Evolutionary conservation across 2,329 filamentous ascomycete species (phyloP).

Genomic region (Pseudogymnoascus sp.): DNA sequence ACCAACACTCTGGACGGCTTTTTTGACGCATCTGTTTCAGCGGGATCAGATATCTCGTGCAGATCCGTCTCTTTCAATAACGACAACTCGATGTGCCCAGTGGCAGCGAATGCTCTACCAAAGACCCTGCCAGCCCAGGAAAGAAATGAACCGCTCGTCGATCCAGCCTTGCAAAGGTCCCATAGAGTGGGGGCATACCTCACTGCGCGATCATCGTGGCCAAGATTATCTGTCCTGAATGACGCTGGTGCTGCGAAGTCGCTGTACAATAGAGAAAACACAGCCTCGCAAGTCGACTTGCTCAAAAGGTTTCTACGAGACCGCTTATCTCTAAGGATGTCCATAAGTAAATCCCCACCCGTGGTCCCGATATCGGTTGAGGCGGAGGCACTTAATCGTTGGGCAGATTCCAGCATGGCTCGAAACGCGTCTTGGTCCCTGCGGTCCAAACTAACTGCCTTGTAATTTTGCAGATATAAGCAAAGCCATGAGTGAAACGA

Average conservation of each 20-base stretch:
- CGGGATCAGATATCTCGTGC: slow-evolving; percentile 17
- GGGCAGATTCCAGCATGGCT: slow-evolving; percentile 60
- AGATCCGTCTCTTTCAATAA: slow-evolving; percentile 53
- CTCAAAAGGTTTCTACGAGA: slow-evolving; percentile 58
- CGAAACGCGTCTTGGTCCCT: slow-evolving; percentile 49
- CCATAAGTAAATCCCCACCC: slow-evolving; percentile 73
- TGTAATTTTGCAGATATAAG: slow-evolving; percentile 56
- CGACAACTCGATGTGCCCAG: slow-evolving; percentile 56
- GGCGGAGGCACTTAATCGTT: slow-evolving; percentile 56
- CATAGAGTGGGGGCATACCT: slow-evolving; percentile 60
- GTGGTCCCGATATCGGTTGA: slow-evolving; percentile 60
- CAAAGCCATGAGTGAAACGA: slow-evolving; percentile 73
- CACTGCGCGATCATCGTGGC: slow-evolving; percentile 55
- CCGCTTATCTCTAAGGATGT: slow-evolving; percentile 67
- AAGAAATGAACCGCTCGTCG: slow-evolving; percentile 60
- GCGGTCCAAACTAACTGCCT: slow-evolving; percentile 39
- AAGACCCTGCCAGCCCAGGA: slow-evolving; percentile 81
- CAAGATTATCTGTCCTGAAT: slow-evolving; percentile 58
- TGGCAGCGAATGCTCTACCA: slow-evolving; percentile 73
- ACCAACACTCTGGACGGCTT: slow-evolving; percentile 52
- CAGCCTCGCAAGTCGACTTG: slow-evolving; percentile 58
- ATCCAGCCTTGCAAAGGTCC: slow-evolving; percentile 61
- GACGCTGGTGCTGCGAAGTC: slow-evolving; percentile 59
- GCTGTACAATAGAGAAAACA: slow-evolving; percentile 64
- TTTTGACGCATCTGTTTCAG: background rate